Evolutionary conservation across 1,139 yeast species (phyloP), one percentile per base, ranked within the genome.

Genomic region (Lodderomyces orthopsilosis): DNA sequence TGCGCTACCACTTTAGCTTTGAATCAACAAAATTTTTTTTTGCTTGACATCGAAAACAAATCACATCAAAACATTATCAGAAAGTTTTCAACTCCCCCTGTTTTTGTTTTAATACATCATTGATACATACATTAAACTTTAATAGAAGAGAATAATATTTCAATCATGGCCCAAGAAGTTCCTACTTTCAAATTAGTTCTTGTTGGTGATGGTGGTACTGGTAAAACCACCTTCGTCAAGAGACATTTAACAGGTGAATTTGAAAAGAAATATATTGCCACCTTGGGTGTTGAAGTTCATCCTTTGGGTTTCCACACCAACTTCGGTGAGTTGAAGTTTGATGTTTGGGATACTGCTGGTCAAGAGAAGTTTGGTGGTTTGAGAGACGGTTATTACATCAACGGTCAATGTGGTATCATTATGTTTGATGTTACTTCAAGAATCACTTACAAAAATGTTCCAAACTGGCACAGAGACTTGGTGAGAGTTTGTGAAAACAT

Each of bases 131-230:
- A n/a, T n/a, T n/a, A n/a, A n/a, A n/a, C n/a, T 6, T 24, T 24
- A 24, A 27, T 27, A 27, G 32, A 43, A 40, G 19, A 53, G 8
- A 21, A 21, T 8, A 5, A 5, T 10, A 12, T 5, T 13, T 27
- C 32, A 27, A 27, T 27, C 32, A 79, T 78, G 84, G 81, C 86
- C 58, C 80, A 79, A 73, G 90, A 87, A 77, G 95, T 90, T 71
- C 98, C 98, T 62, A 88, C 96, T 56, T 93, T 94, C 75, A 94
- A 94, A 81, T 85, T 94, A 70, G 99, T 85, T 62, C 85, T 93
- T 65, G 98, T 93, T 73, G 98, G 98, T 71, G 98, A 93, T 68
- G 98, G 99, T 82, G 99, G 99, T 84, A 93, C 98, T 71, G 98
- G 98, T 78, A 91, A 93, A 85, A 94, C 99, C 79, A 94, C 99